phyloP scores from a whole-genome alignment of 495 filamentous ascomycete genomes.

The Talaromyces adpressus region DNA sequence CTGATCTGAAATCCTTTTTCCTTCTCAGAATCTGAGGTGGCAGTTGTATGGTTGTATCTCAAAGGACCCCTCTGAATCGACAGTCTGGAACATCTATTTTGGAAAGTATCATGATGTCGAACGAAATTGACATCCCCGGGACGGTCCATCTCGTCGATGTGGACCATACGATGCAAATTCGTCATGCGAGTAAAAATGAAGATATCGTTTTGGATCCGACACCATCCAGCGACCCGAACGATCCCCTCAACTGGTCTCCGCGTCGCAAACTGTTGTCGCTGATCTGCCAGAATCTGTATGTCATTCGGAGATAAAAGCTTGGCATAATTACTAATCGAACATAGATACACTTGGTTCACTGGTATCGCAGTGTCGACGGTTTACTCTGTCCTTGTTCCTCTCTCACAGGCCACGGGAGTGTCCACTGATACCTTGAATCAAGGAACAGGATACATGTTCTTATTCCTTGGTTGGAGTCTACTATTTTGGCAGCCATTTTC shows the following conservation, averaged over 20 bases:
- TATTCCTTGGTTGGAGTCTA: conserved; percentile 56
- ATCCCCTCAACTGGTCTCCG: conserved; percentile 56
- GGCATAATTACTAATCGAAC: not conserved
- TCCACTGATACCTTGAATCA: conserved; percentile 46
- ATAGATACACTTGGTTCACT: conserved; percentile 51
- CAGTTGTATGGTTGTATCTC: not conserved
- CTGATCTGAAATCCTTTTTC: not conserved
- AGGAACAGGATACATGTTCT: conserved; percentile 59
- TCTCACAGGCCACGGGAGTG: conserved; percentile 48
- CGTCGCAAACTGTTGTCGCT: conserved; percentile 48
- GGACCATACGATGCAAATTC: conserved; percentile 38
- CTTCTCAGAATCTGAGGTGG: not conserved
- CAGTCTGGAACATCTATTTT: not conserved
- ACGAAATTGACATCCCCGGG: conserved; percentile 31
- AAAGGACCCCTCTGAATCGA: not conserved
- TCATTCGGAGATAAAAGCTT: not conserved
- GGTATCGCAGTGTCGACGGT: conserved; percentile 55
- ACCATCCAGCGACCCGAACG: conserved; percentile 51
- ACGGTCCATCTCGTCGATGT: conserved; percentile 50
- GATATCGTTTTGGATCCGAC: conserved; percentile 55
- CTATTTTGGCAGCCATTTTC: conserved; percentile 66
- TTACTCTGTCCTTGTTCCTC: conserved; percentile 53
- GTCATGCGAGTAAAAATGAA: conserved; percentile 29
- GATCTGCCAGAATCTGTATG: conserved; percentile 37
- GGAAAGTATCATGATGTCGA: not conserved